Evolutionary conservation across 192 early-diverging fungal genomes (phyloP).

Genomic region (Helicostylum pulchrum): DNA sequence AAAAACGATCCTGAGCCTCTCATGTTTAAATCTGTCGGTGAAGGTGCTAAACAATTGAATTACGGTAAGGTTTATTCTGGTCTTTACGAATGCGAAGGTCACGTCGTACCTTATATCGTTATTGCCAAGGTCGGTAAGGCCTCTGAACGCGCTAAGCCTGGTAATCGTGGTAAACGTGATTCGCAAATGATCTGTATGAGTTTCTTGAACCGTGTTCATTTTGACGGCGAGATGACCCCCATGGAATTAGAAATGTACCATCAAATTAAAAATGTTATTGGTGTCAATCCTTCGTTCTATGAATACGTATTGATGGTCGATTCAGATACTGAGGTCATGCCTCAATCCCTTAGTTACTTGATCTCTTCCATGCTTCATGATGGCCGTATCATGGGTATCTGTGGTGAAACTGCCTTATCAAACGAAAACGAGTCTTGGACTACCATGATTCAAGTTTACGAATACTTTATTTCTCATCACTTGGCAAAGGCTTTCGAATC

Average conservation of each 20-base stretch:
- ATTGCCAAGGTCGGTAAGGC: slow-evolving; percentile 92
- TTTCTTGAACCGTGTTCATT: slow-evolving; percentile 91
- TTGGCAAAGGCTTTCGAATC: slow-evolving; percentile 87
- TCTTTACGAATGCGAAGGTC: slow-evolving; percentile 88
- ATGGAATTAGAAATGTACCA: slow-evolving; percentile 96
- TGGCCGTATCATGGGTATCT: slow-evolving; percentile 81
- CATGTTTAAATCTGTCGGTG: slow-evolving; percentile 86
- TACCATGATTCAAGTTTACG: slow-evolving; percentile 96
- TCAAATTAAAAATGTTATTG: slow-evolving; percentile 96
- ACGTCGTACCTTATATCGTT: slow-evolving; percentile 90
- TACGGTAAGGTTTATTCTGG: slow-evolving; percentile 97
- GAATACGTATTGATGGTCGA: slow-evolving; percentile 80
- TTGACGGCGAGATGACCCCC: slow-evolving; percentile 85
- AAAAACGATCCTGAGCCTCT: slow-evolving; percentile 72
- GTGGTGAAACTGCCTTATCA: slow-evolving; percentile 88
- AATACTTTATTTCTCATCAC: slow-evolving; percentile 91
- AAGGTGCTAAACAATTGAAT: slow-evolving; percentile 90
- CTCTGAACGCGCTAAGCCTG: slow-evolving; percentile 79
- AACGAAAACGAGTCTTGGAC: slow-evolving; percentile 92
- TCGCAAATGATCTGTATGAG: slow-evolving; percentile 94
- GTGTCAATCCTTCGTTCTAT: slow-evolving; percentile 78
- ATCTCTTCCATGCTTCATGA: slow-evolving; percentile 81
- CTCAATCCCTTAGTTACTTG: slow-evolving; percentile 85
- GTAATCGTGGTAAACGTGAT: slow-evolving; percentile 97
- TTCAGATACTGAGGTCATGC: slow-evolving; percentile 78